phyloP scores from a whole-genome alignment of 495 filamentous ascomycete genomes.

The Neurospora cerealis region DNA sequence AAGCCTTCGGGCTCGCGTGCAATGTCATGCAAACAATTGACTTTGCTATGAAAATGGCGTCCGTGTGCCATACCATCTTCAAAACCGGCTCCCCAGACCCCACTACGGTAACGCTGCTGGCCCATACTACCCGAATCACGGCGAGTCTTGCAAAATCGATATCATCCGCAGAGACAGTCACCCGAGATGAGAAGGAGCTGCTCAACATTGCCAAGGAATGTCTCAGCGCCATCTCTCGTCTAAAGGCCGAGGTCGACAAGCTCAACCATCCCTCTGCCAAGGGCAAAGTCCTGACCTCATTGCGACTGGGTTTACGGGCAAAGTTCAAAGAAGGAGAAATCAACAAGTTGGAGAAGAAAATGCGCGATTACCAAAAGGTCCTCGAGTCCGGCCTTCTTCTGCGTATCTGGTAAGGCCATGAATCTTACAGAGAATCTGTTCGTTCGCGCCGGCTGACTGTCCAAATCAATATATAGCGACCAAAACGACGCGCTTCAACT shows the following conservation, averaged over 20 bases:
- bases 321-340: background rate
- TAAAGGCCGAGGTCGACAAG: background rate
- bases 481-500: background rate
- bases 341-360: background rate
- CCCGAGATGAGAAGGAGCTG: constrained; percentile 1
- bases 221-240: background rate
- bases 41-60: constrained; percentile 7
- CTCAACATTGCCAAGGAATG: background rate
- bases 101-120: background rate
- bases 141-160: constrained; percentile 3
- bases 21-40: constrained; percentile 22
- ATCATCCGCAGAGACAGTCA: background rate
- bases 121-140: background rate
- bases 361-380: constrained; percentile 1
- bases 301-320: background rate
- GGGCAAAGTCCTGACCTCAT: background rate
- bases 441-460: background rate
- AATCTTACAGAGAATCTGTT: background rate
- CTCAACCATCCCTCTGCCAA: background rate
- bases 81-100: constrained; percentile 7
- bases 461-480: background rate
- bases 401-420: constrained; percentile 3
- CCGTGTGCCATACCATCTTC: constrained; percentile 1
- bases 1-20: constrained; percentile 21
- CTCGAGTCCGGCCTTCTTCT: constrained; percentile 3